Evolutionary conservation across 208 protist species (phyloP), one percentile per base, ranked within the genome.

Genomic region (Trypanosoma theileri): DNA sequence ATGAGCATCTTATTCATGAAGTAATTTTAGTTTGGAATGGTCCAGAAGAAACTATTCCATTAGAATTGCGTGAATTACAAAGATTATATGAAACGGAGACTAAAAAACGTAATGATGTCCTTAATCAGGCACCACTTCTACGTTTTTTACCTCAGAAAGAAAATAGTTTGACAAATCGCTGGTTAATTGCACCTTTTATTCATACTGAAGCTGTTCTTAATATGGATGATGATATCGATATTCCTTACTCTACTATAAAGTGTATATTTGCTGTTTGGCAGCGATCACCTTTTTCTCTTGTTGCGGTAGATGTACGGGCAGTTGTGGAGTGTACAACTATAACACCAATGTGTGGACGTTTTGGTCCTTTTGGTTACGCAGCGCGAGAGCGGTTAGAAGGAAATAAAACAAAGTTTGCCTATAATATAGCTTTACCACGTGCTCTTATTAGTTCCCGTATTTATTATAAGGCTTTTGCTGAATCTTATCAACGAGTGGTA

Each of bases 1-100:
- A 59, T 17, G 55, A 59, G 7, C 19, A 51, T 28, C 61, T 73
- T 53, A 45, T 65, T 28, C 21, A 24, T 24, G 66, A 66, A 66
- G n/a, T 75, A 14, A 3, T 75, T 41, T 13, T 75, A 17, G 52
- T 75, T 14, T 75, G 70, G 70, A 75, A 75, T 52, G 70, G 70
- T 44, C 48, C 64, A 31, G 21, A 22, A 17, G 51, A 48, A 21
- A 31, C 59, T 16, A 31, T 75, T 41, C 70, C 70, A 14, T 19
- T 40, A n/a, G 40, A 46, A 53, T 28, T 75, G 31, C 63, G 14
- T 17, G 13, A 59, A 28, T 4, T 56, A 4, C 26, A 35, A 21
- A 26, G 4, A 41, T 26, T 11, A 52, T 57, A 53, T 31, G 28
- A 12, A 16, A n/a, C 26, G 2, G 13, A 45, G 2, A 40, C 28